phyloP scores from a whole-genome alignment of 208 protist genomes.

The Eutreptiella sp. region DNA sequence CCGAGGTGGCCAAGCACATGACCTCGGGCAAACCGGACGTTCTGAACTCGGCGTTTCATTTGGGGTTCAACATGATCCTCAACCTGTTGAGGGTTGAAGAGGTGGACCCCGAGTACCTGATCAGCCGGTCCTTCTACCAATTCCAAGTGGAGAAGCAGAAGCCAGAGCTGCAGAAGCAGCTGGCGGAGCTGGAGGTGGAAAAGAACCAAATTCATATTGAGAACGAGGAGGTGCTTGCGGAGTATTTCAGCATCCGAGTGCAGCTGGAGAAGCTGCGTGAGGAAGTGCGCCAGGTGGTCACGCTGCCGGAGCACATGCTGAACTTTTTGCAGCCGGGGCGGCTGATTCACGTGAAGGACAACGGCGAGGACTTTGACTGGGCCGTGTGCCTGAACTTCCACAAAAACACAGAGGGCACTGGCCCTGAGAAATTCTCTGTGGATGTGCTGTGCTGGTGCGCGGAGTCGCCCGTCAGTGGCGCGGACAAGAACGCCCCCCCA shows the following conservation, averaged over 20 bases:
- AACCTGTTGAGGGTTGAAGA: slow-evolving; percentile 97
- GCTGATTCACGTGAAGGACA: slow-evolving; percentile 70
- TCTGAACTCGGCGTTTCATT: slow-evolving; percentile 91
- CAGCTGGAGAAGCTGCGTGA: slow-evolving; percentile 59
- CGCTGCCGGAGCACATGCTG: slow-evolving; percentile 76
- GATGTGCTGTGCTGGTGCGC: too few relatives aligned
- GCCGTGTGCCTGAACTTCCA: slow-evolving; percentile 55
- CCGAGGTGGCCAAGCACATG: slow-evolving; percentile 81
- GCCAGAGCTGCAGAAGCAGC: slow-evolving; percentile 64
- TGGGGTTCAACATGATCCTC: slow-evolving; percentile 98
- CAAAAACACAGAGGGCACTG: too few relatives aligned
- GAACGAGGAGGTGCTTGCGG: slow-evolving; percentile 51
- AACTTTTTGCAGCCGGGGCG: slow-evolving; percentile 90
- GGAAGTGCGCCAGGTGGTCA: slow-evolving; percentile 58
- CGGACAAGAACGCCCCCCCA: too few relatives aligned
- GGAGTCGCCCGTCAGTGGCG: too few relatives aligned
- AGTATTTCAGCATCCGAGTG: slow-evolving; percentile 70
- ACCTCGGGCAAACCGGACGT: slow-evolving; percentile 83
- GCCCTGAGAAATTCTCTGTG: too few relatives aligned
- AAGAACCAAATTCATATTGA: slow-evolving; percentile 41
- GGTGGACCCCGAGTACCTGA: slow-evolving; percentile 93
- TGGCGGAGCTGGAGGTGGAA: slow-evolving; percentile 45
- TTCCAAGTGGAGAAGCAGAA: slow-evolving; percentile 85
- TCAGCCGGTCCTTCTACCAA: slow-evolving; percentile 94
- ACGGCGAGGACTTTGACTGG: slow-evolving; percentile 68